These are phyloP conservation scores for Phyllosticta ampelicida DNA, from an alignment of 2,329 filamentous ascomycete species.

Conservation along the genomic window DNA sequence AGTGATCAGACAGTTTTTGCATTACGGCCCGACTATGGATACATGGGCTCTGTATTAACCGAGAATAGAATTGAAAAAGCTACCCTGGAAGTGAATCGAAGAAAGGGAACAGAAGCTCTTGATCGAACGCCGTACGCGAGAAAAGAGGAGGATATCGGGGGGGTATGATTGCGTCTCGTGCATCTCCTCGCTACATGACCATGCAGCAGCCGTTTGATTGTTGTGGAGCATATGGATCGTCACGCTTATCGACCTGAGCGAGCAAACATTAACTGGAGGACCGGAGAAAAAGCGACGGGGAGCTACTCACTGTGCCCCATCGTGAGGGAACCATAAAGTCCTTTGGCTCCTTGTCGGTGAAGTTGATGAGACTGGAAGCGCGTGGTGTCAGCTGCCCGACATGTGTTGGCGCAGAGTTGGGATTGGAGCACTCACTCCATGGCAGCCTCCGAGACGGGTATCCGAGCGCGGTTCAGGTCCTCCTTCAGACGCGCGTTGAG, in stretches of 20 bases:
- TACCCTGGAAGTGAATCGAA: constrained; percentile 6
- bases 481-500: constrained; percentile 93
- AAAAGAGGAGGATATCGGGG: constrained; percentile 7
- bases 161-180: constrained; percentile 5
- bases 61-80: constrained; percentile 8
- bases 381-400: neutral
- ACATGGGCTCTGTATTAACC: constrained; percentile 9
- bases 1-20: neutral
- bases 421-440: constrained; percentile 33
- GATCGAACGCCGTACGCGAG: constrained; percentile 8
- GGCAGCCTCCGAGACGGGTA: constrained; percentile 89
- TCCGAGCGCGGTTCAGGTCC: constrained; percentile 88
- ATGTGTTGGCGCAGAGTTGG: constrained; percentile 5
- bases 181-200: constrained; percentile 58
- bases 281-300: constrained; percentile 10
- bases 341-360: constrained; percentile 87
- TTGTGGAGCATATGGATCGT: constrained; percentile 97
- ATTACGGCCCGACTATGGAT: neutral
- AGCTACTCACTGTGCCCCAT: constrained; percentile 63
- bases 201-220: constrained; percentile 87
- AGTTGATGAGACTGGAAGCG: constrained; percentile 75
- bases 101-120: constrained; percentile 3
- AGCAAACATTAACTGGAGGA: constrained; percentile 12
- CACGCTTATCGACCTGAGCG: constrained; percentile 71
- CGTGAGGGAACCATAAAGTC: constrained; percentile 98